These are phyloP conservation scores for Pseudocercospora eumusae DNA, from an alignment of 2,329 filamentous ascomycete genomes.

Conservation along the genomic window DNA sequence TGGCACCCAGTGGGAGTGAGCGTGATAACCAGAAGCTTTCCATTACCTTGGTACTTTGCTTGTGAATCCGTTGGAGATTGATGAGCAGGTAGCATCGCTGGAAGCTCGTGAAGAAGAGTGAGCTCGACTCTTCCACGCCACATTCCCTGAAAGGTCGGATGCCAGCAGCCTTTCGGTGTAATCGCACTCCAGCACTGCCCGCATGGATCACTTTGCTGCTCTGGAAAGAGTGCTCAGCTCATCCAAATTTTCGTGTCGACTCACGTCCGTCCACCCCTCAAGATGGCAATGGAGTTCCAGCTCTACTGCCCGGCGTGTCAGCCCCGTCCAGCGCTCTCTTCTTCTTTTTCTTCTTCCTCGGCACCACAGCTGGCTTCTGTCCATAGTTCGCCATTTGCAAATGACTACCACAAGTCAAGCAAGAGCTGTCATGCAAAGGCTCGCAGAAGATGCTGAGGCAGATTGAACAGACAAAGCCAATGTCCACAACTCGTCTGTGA, in stretches of 20 bases:
- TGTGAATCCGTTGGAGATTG: too few relatives aligned
- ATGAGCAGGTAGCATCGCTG: too few relatives aligned
- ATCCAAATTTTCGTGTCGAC: neutral
- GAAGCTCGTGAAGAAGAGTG: too few relatives aligned
- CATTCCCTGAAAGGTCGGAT: too few relatives aligned
- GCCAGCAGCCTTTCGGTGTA: too few relatives aligned
- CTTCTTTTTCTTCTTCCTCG: conserved; percentile 74
- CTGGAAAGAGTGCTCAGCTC: too few relatives aligned
- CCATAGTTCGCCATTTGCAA: conserved; percentile 76
- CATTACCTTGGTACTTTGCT: too few relatives aligned
- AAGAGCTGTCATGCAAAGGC: conserved; percentile 64
- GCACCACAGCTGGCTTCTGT: conserved; percentile 72
- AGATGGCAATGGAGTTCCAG: conserved; percentile 34
- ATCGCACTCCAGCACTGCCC: too few relatives aligned
- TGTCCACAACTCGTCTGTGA: conserved; percentile 84
- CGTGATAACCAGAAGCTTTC: too few relatives aligned
- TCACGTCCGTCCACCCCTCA: neutral
- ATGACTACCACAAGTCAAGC: conserved; percentile 79
- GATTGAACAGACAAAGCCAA: conserved; percentile 93
- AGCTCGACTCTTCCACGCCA: too few relatives aligned
- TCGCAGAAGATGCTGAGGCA: conserved; percentile 92
- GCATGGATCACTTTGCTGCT: too few relatives aligned
- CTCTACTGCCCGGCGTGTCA: conserved; percentile 35
- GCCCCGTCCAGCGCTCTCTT: conserved; percentile 55
- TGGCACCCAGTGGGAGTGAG: too few relatives aligned